These are phyloP conservation scores for Penicillium glabrum DNA, from an alignment of 2,329 filamentous ascomycete species.

Conservation along the genomic window DNA sequence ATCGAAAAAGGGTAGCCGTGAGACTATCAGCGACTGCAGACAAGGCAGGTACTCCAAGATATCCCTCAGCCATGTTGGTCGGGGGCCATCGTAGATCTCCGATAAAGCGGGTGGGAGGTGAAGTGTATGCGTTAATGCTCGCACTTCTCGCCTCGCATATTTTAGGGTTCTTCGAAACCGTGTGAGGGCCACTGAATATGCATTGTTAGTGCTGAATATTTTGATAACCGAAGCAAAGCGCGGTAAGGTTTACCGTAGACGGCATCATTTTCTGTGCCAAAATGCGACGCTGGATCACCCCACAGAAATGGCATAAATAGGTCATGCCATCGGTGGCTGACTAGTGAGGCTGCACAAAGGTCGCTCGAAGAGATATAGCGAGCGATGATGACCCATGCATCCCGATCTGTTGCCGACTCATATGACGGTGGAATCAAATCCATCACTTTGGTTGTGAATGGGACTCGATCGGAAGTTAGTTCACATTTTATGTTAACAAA, in stretches of 20 bases:
- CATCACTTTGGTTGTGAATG: constrained; percentile 40
- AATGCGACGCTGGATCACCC: constrained; percentile 64
- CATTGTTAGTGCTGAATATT: constrained; percentile 11
- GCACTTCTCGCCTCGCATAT: constrained; percentile 52
- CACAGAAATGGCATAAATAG: constrained; percentile 61
- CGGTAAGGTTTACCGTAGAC: constrained; percentile 50
- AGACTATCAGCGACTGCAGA: constrained; percentile 60
- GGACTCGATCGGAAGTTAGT: no score
- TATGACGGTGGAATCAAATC: constrained; percentile 62
- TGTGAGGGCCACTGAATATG: constrained; percentile 54
- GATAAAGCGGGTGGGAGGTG: constrained; percentile 61
- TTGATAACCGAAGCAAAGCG: not conserved
- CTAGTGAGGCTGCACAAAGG: constrained; percentile 56
- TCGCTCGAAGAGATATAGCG: constrained; percentile 57
- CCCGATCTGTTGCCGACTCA: constrained; percentile 54
- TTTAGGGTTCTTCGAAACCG: constrained; percentile 59
- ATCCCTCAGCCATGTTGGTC: constrained; percentile 60
- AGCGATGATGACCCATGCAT: constrained; percentile 58
- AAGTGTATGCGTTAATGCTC: constrained; percentile 61
- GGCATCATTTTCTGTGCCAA: constrained; percentile 59
- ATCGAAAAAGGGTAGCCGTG: constrained; percentile 61
- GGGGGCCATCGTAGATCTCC: constrained; percentile 61
- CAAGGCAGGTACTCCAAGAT: constrained; percentile 58
- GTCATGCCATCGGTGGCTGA: constrained; percentile 58
- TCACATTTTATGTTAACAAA: not conserved